phyloP scores from a whole-genome alignment of 1,284 basidiomycete species.

The Vanrija sp. region DNA sequence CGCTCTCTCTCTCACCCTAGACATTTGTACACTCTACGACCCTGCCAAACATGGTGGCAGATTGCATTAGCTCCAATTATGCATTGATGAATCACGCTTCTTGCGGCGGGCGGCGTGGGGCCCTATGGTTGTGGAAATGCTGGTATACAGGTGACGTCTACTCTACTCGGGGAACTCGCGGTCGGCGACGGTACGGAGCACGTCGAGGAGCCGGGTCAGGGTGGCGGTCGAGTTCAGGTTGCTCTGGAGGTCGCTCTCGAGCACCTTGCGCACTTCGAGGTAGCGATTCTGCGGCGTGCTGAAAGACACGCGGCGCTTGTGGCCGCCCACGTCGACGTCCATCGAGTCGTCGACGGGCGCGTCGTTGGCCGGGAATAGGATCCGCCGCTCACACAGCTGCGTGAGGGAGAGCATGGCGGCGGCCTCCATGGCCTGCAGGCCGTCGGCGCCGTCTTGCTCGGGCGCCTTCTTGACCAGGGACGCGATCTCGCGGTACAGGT shows the following conservation, averaged over 20 bases:
- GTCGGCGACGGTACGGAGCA: constrained; percentile 62
- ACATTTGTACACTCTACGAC: no score
- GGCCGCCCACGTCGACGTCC: constrained; percentile 46
- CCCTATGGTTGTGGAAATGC: no score
- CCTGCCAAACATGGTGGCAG: no score
- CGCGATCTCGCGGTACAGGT: constrained; percentile 73
- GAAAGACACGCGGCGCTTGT: constrained; percentile 23
- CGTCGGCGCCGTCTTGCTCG: constrained; percentile 46
- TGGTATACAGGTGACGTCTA: not conserved
- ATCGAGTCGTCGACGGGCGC: constrained; percentile 7
- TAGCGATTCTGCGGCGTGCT: not conserved
- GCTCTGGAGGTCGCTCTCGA: constrained; percentile 66
- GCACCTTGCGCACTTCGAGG: constrained; percentile 55
- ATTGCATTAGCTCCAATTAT: no score
- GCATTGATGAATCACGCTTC: no score
- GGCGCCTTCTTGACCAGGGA: constrained; percentile 66
- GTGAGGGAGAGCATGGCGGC: constrained; percentile 40
- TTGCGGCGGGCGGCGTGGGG: no score
- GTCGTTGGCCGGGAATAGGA: constrained; percentile 5
- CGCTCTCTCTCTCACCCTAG: not conserved
- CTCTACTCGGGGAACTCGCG: constrained; percentile 8
- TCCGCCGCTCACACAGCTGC: constrained; percentile 55
- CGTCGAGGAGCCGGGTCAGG: constrained; percentile 47
- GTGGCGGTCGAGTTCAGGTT: constrained; percentile 51
- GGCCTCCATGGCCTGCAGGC: constrained; percentile 33